Base-by-base conservation (phyloP, 495 filamentous ascomycete species). In the Gamarada debralockiae region DNA sequence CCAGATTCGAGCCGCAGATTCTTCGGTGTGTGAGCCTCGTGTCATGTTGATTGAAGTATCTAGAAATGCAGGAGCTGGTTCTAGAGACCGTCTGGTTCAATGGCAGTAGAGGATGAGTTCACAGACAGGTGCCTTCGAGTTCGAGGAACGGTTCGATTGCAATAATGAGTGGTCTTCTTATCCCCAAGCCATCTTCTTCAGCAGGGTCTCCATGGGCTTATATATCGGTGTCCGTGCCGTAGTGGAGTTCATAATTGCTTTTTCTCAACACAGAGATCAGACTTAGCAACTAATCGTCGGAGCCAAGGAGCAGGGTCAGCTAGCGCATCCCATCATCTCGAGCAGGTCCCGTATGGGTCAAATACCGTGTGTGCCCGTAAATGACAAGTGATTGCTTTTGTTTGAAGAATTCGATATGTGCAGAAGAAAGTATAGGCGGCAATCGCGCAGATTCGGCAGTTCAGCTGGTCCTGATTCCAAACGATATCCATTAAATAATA, bases 1-100 rank as follows among this genome's bases (percentile, higher is more conserved):
- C 4, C 63, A 55, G 48, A 78, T 78, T 49, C 75, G 63, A 46
- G 66, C 69, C 3, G 70, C 71, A 6, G 74, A 68, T 14, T 71
- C 65, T 10, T 70, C 67, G 48, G 73, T 70, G 68, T 77, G 74
- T 41, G 66, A 68, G 34, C 63, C 62, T 38, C 67, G 66, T 24
- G 67, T 66, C 71, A 72, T 74, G 10, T 37, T 63, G 40, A 23
- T 25, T 6, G 17, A n/a, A 13, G 13, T 15, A 3, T 18, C 3
- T n/a, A n/a, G n/a, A n/a, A n/a, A n/a, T n/a, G n/a, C n/a, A n/a
- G n/a, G n/a, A n/a, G n/a, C n/a, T n/a, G n/a, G n/a, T n/a, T n/a
- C n/a, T n/a, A 29, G 10, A 29, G 27, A 29, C 27, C 5, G 4
- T 29, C 27, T 10, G 10, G 27, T 29, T 29, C 27, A 29, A 10